Evolutionary conservation across 768 basidiomycete species (phyloP).

Genomic region (Rubroboletus pulcherrimus): DNA sequence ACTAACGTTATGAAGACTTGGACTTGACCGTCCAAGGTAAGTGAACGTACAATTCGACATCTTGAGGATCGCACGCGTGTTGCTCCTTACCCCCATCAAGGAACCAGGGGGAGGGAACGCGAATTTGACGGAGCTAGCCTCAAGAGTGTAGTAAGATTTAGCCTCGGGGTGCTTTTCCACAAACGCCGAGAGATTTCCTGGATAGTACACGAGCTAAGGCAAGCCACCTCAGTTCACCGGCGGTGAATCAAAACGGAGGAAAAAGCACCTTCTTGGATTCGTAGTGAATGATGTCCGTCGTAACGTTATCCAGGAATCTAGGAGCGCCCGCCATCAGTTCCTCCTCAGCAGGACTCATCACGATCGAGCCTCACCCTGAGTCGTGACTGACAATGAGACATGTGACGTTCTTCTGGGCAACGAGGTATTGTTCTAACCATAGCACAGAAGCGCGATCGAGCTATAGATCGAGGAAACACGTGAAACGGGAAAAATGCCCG

Average conservation of each 20-base stretch:
- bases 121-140: conserved; percentile 91
- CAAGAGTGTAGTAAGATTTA: conserved; percentile 94
- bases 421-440: conserved; percentile 90
- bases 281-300: conserved; percentile 97
- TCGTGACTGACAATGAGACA: conserved; percentile 96
- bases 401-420: conserved; percentile 77
- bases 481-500: conserved; percentile 15
- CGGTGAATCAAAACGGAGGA: conserved; percentile 15
- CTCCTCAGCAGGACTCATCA: conserved; percentile 5
- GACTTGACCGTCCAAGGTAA: conserved; percentile 78
- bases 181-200: conserved; percentile 87
- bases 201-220: conserved; percentile 82
- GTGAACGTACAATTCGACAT: conserved; percentile 89
- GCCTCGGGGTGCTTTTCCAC: conserved; percentile 90
- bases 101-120: conserved; percentile 94
- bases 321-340: background rate
- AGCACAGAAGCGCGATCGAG: conserved; percentile 79
- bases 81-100: conserved; percentile 95
- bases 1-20: conserved; percentile 83
- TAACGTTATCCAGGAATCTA: conserved; percentile 92
- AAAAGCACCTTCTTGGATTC: conserved; percentile 77
- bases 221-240: conserved; percentile 12
- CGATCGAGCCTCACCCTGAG: conserved; percentile 65
- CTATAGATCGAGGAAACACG: conserved; percentile 36
- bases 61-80: conserved; percentile 94